These are phyloP conservation scores for Exsudoporus floridanus DNA, from an alignment of 1,284 basidiomycete species.

Conservation along the genomic window DNA sequence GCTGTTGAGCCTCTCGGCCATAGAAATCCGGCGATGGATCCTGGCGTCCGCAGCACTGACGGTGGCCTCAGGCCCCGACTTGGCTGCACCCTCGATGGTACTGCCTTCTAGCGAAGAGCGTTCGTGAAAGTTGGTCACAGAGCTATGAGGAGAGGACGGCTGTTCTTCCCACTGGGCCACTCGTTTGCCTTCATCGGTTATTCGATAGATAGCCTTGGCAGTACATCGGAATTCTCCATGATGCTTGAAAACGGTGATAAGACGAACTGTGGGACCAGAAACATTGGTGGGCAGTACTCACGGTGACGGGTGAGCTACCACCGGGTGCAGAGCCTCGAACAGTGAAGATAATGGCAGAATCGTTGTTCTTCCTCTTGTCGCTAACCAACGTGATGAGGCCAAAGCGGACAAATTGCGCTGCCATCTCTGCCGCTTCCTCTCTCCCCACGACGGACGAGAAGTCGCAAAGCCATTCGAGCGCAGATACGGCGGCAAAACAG, in stretches of 20 bases:
- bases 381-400: conserved; percentile 86
- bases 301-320: conserved; percentile 70
- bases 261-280: conserved; percentile 16
- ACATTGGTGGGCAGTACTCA: conserved; percentile 40
- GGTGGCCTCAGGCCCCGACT: conserved; percentile 37
- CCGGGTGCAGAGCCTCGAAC: conserved; percentile 79
- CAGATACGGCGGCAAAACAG: conserved; percentile 84
- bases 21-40: conserved; percentile 75
- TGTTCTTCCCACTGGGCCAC: conserved; percentile 78
- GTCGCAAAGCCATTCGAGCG: conserved; percentile 96
- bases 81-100: conserved; percentile 44
- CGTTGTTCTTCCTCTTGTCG: conserved; percentile 85
- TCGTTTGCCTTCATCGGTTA: conserved; percentile 88
- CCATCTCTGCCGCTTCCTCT: conserved; percentile 97
- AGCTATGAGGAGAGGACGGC: conserved; percentile 62
- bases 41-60: conserved; percentile 54
- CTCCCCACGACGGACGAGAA: conserved; percentile 95
- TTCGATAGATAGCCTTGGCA: conserved; percentile 89
- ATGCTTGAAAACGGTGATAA: conserved; percentile 48
- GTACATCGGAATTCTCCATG: conserved; percentile 95
- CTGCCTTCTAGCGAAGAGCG: conserved; percentile 44
- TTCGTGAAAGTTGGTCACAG: conserved; percentile 57
- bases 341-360: conserved; percentile 85
- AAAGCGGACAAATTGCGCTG: conserved; percentile 96
- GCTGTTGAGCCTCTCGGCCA: conserved; percentile 72